phyloP scores from a whole-genome alignment of 306 rosid genomes.

The Trifolium fragiferum region DNA sequence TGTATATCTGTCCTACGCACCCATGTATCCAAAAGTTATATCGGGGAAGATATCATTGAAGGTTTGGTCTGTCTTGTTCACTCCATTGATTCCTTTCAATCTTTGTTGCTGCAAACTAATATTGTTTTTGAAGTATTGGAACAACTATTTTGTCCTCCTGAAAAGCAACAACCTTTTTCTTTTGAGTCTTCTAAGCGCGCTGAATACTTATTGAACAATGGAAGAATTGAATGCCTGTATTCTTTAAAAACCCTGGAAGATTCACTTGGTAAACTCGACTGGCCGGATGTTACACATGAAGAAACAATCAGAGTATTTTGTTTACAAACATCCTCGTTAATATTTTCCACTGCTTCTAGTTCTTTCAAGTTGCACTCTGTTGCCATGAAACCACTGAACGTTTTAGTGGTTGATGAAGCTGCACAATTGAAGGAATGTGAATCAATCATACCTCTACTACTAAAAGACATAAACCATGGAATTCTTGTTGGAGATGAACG shows the following conservation, averaged over 20 bases:
- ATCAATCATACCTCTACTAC: constrained; percentile 68
- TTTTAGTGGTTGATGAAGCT: constrained; percentile 83
- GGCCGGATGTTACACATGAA: constrained; percentile 45
- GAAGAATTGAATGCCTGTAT: constrained; percentile 51
- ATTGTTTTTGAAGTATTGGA: constrained; percentile 48
- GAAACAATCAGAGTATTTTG: constrained; percentile 54
- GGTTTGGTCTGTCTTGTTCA: constrained; percentile 42
- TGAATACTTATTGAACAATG: constrained; percentile 31
- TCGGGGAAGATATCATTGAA: constrained; percentile 44
- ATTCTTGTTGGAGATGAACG: constrained; percentile 81
- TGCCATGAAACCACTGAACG: constrained; percentile 49
- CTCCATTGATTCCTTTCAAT: constrained; percentile 51
- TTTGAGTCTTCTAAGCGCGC: constrained; percentile 8
- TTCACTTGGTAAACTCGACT: constrained; percentile 51
- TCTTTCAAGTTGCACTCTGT: constrained; percentile 60
- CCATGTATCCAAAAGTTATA: constrained; percentile 58
- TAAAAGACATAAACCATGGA: constrained; percentile 59
- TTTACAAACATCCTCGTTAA: constrained; percentile 60
- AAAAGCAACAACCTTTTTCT: constrained; percentile 18
- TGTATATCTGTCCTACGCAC: constrained; percentile 55
- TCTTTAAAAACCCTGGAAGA: constrained; percentile 48
- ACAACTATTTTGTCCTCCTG: constrained; percentile 46
- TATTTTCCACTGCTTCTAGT: constrained; percentile 75
- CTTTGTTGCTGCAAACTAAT: constrained; percentile 44
- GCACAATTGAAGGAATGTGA: constrained; percentile 83